Percentiles rank a stretch among this genome's conserved stretches.
Evolutionary conservation across 2,329 filamentous ascomycete genomes (phyloP).

Genomic region (Pochonia chlamydosporia): DNA sequence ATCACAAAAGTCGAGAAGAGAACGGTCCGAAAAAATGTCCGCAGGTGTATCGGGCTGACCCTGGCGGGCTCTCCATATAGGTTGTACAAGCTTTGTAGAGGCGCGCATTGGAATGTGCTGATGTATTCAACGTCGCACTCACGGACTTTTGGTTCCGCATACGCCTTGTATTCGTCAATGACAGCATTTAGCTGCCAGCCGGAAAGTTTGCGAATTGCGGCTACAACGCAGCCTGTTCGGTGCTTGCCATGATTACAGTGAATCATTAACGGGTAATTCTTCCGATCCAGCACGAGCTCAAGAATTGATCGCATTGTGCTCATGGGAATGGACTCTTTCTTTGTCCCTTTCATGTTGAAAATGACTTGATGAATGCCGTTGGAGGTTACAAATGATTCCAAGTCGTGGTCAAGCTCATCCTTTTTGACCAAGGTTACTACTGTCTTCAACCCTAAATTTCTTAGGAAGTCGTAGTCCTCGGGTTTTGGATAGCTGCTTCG

Average conservation of each 20-base stretch:
- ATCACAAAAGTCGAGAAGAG: constrained; percentile 36
- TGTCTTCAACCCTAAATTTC: constrained; percentile 65
- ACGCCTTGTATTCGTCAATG: constrained; percentile 68
- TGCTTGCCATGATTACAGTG: constrained; percentile 97
- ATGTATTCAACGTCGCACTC: constrained; percentile 57
- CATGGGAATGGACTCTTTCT: constrained; percentile 66
- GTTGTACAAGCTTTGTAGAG: constrained; percentile 20
- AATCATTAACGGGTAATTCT: constrained; percentile 75
- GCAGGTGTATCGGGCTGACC: constrained; percentile 20
- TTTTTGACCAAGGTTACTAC: constrained; percentile 67
- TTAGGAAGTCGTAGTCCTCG: constrained; percentile 65
- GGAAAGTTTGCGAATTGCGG: constrained; percentile 66
- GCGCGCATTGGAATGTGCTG: constrained; percentile 38
- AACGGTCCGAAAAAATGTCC: constrained; percentile 37
- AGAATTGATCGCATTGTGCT: constrained; percentile 67
- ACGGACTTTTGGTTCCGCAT: constrained; percentile 54
- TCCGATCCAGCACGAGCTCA: constrained; percentile 61
- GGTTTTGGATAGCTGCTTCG: constrained; percentile 73
- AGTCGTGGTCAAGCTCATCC: constrained; percentile 46
- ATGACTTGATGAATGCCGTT: constrained; percentile 67
- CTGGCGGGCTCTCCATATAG: constrained; percentile 7
- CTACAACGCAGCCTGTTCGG: constrained; percentile 85
- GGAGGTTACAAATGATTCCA: constrained; percentile 55
- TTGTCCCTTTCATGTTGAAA: constrained; percentile 82
- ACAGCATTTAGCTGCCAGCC: constrained; percentile 59